Evolutionary conservation across 2,329 filamentous ascomycete genomes (phyloP), one percentile per base, ranked within the genome.

Genomic region (Polychaeton citri): DNA sequence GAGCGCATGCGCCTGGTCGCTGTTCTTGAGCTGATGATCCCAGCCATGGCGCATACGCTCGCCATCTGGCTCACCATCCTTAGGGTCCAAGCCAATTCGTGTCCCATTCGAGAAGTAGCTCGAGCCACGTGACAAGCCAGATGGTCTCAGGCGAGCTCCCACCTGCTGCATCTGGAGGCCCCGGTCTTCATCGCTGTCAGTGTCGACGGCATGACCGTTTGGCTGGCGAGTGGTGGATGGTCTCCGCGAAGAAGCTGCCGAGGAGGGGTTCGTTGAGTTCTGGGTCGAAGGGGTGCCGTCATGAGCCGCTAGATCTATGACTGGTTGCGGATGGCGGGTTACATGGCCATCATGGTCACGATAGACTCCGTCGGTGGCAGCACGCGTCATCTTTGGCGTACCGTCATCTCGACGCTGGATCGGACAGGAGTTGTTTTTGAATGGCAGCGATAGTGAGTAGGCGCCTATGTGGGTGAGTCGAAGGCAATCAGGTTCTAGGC

Each of bases 21-120:
- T 82, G 4, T 82, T 92, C 53, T 85, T 81, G 56, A 93, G 86
- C 58, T 94, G 85, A 48, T 87, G 81, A 54, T 93, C 85, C 65
- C 90, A 95, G 33, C 87, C 87, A 63, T 95, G 87, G 33, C 87
- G 74, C 57, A 79, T 72, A 45, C 65, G 44, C 61, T 32, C 18
- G 30, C 13, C 13, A 16, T 32, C 13, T 16, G 18, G 12, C 18
- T 17, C 30, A 6, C 30, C 18, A 9, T 32, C 30, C 18, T 10
- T 17, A 17, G 10, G 12, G 5, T 32, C 30, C 12, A 10, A 12
- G 12, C 17, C 18, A 16, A 9, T 16, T 16, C 30, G 10, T 13
- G 9, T 32, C 30, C 30, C 18, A 16, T 19, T 3, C 10, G 30
- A 12, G 30, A 17, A 16, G 12, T 17, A 32, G 18, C 18, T 16